Conservation (phyloP, 331 rosid species). For the Quercus tomentella region DNA sequence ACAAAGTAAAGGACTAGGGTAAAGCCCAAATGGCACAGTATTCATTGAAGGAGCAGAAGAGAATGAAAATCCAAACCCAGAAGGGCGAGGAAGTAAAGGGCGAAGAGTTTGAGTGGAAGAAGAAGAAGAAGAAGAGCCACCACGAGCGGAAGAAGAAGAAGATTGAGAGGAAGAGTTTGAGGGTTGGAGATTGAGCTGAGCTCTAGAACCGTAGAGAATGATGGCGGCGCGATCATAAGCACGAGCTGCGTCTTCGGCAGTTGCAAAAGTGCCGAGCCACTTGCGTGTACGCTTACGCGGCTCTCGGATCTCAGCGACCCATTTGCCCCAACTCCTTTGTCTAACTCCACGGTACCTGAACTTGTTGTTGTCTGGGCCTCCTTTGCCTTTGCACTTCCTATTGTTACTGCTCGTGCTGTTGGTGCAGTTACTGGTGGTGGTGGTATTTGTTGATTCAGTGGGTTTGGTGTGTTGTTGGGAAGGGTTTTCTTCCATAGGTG, state of each 20-base stretch:
- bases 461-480: slow-evolving; percentile 14
- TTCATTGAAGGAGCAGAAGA: slow-evolving; percentile 25
- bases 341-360: slow-evolving; percentile 87
- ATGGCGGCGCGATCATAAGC: slow-evolving; percentile 98
- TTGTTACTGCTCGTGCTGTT: not conserved
- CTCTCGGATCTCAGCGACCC: slow-evolving; percentile 99
- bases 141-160: slow-evolving; percentile 26
- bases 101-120: slow-evolving; percentile 63
- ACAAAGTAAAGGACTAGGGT: not conserved
- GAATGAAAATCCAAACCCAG: slow-evolving; percentile 32
- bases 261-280: slow-evolving; percentile 80
- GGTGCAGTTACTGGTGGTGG: not conserved
- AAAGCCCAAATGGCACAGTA: slow-evolving; percentile 27
- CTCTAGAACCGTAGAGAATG: slow-evolving; percentile 78
- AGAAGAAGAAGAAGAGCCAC: slow-evolving; percentile 32
- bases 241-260: slow-evolving; percentile 90
- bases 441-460: slow-evolving; percentile 30
- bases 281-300: slow-evolving; percentile 68
- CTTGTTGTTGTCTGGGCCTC: slow-evolving; percentile 93
- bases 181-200: slow-evolving; percentile 83
- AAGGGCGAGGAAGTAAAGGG: slow-evolving; percentile 85
- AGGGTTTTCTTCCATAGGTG: slow-evolving; percentile 51
- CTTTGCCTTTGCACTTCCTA: slow-evolving; percentile 63
- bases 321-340: slow-evolving; percentile 93
- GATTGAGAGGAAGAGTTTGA: slow-evolving; percentile 30